Evolutionary conservation across 768 basidiomycete species (phyloP).

Genomic region (Russula earlei): DNA sequence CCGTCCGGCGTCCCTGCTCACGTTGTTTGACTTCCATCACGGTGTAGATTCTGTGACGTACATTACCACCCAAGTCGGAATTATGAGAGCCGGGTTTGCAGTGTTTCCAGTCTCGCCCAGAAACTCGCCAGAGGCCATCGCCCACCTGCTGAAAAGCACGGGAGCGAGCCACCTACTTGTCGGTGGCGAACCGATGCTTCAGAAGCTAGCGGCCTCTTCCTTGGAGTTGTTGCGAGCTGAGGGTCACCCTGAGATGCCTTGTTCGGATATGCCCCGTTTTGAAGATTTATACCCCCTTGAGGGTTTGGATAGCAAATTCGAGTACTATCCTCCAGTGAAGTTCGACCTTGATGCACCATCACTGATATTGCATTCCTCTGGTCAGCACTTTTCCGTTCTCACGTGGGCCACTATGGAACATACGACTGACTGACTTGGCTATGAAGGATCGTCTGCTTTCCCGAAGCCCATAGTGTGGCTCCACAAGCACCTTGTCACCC

Average conservation of each 20-base stretch:
- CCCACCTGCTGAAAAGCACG: conserved; percentile 24
- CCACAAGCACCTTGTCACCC: conserved; percentile 12
- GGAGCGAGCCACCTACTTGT: conserved; percentile 26
- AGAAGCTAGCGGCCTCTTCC: conserved; percentile 12
- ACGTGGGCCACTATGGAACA: background rate
- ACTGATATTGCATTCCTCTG: conserved; percentile 26
- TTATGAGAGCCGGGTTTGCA: conserved; percentile 33
- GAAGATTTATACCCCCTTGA: conserved; percentile 20
- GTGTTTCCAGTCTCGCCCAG: conserved; percentile 33
- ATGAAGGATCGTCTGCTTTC: conserved; percentile 23
- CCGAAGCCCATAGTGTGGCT: conserved; percentile 24
- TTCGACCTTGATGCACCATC: conserved; percentile 17
- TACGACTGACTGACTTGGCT: background rate
- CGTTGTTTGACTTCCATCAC: background rate
- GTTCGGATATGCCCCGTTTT: conserved; percentile 20
- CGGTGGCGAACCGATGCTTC: conserved; percentile 18
- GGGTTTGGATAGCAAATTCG: conserved; percentile 1
- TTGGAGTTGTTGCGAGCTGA: conserved; percentile 8
- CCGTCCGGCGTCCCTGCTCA: background rate
- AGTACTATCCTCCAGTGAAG: conserved; percentile 12
- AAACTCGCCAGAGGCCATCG: conserved; percentile 36
- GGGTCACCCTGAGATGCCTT: background rate
- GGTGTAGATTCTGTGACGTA: conserved; percentile 23
- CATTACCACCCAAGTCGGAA: conserved; percentile 25
- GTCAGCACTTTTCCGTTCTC: conserved; percentile 3